Conservation (phyloP, 331 rosid species). For the Rosa hybrid region DNA sequence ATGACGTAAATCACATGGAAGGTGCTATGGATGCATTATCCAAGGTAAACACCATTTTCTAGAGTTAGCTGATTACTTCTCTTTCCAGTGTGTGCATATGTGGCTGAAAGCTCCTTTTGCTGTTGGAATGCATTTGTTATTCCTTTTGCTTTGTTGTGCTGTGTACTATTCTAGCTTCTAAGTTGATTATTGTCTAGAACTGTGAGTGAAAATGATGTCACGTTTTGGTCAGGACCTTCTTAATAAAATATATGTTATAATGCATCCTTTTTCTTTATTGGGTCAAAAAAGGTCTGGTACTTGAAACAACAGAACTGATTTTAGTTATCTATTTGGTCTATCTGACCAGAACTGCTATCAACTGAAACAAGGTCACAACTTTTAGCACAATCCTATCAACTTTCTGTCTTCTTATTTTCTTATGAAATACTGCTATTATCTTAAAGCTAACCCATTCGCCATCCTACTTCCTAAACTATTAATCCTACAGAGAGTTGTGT, state of each 20-base stretch:
- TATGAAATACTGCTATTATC: no score
- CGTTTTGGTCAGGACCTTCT: neutral
- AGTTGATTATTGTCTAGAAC: neutral
- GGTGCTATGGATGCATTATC: constrained; percentile 99
- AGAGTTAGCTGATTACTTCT: neutral
- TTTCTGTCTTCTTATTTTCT: neutral
- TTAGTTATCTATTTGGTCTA: neutral
- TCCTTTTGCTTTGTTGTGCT: neutral
- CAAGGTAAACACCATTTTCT: constrained; percentile 49
- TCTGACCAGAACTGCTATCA: neutral
- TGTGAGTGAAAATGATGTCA: neutral
- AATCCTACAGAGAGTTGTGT: neutral
- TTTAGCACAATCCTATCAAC: no score
- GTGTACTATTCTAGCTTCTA: neutral
- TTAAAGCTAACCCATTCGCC: no score
- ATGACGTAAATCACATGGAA: constrained; percentile 90
- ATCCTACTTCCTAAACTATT: neutral
- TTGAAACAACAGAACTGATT: neutral
- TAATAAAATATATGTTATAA: neutral
- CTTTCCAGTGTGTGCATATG: neutral
- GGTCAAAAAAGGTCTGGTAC: neutral
- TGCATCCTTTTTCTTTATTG: neutral
- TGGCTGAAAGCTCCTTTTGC: neutral
- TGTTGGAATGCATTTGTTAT: neutral
- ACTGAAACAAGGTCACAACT: neutral